These are phyloP conservation scores for Moniliophthora roreri DNA, from an alignment of 1,284 basidiomycete species.

Conservation along the genomic window DNA sequence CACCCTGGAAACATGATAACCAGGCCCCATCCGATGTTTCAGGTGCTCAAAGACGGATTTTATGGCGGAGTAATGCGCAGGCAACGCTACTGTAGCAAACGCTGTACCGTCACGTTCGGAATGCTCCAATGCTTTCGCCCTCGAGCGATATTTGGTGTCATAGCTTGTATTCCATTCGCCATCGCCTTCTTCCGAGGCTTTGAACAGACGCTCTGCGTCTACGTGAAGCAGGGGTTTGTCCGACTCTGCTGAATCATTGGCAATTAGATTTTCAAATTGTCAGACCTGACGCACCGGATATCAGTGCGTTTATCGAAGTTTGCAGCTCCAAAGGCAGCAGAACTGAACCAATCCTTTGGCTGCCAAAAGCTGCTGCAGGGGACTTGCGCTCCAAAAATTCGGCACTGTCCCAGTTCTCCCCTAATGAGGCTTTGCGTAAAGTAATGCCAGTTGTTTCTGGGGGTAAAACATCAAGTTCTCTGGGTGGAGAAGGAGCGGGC, in stretches of 20 bases:
- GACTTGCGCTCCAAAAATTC: slow-evolving; percentile 56
- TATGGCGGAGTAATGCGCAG: slow-evolving; percentile 75
- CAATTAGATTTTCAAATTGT: slow-evolving; percentile 10
- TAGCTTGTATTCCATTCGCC: slow-evolving; percentile 54
- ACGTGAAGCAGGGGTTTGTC: slow-evolving; percentile 64
- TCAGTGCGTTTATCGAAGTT: slow-evolving; percentile 53
- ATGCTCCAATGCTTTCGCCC: slow-evolving; percentile 55
- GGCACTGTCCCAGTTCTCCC: slow-evolving; percentile 27
- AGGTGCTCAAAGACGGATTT: slow-evolving; percentile 64
- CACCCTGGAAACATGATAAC: slow-evolving; percentile 56
- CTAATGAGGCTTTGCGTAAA: slow-evolving; percentile 20
- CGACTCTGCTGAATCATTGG: slow-evolving; percentile 41
- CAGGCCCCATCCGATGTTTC: slow-evolving; percentile 57
- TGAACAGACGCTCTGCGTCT: slow-evolving; percentile 72
- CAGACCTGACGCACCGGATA: slow-evolving; percentile 47
- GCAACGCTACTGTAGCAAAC: slow-evolving; percentile 72
- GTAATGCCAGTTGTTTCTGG: slow-evolving; percentile 26
- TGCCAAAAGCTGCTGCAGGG: slow-evolving; percentile 80
- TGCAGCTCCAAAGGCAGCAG: slow-evolving; percentile 71
- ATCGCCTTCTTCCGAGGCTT: slow-evolving; percentile 30
- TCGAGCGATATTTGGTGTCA: slow-evolving; percentile 57
- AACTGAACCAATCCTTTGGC: slow-evolving; percentile 66
- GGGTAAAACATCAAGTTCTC: slow-evolving; percentile 56
- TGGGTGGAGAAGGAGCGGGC: slow-evolving; percentile 27
- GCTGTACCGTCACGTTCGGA: slow-evolving; percentile 69